Conservation (phyloP, 2,329 filamentous ascomycete genomes). For the Talaromyces verruculosus region DNA sequence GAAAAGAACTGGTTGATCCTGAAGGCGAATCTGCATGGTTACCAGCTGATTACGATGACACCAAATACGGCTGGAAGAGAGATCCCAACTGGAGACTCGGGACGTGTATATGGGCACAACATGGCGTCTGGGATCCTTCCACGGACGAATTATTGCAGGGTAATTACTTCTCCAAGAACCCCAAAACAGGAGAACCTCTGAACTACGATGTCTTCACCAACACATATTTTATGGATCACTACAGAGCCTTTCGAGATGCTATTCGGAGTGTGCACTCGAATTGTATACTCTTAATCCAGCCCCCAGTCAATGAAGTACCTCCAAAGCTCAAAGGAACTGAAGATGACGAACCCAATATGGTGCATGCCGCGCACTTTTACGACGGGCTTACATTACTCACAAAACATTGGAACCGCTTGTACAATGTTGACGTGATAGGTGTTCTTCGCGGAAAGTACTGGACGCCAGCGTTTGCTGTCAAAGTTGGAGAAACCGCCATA, state of each 20-base stretch:
- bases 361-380: conserved; percentile 94
- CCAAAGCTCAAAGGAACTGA: conserved; percentile 80
- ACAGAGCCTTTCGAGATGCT: conserved; percentile 70
- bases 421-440: conserved; percentile 95
- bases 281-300: conserved; percentile 86
- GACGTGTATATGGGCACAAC: conserved; percentile 95
- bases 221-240: conserved; percentile 85
- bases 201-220: conserved; percentile 87
- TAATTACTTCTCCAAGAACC: conserved; percentile 83
- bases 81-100: conserved; percentile 87
- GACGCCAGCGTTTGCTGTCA: conserved; percentile 86
- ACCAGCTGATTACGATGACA: conserved; percentile 77
- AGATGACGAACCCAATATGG: conserved; percentile 86
- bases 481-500: conserved; percentile 89
- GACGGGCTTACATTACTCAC: conserved; percentile 95
- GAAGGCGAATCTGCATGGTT: conserved; percentile 85
- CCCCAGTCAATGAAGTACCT: conserved; percentile 86
- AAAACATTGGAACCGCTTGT: conserved; percentile 95
- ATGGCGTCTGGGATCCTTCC: conserved; percentile 87
- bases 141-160: conserved; percentile 76
- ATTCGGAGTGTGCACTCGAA: conserved; percentile 75
- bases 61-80: conserved; percentile 84
- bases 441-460: conserved; percentile 85
- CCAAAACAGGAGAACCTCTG: conserved; percentile 68
- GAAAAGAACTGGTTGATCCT: conserved; percentile 78